Evolutionary conservation across 176 grass and related monocot species (phyloP), one percentile per base, ranked within the genome.

Genomic region (Dactylis glomerata): DNA sequence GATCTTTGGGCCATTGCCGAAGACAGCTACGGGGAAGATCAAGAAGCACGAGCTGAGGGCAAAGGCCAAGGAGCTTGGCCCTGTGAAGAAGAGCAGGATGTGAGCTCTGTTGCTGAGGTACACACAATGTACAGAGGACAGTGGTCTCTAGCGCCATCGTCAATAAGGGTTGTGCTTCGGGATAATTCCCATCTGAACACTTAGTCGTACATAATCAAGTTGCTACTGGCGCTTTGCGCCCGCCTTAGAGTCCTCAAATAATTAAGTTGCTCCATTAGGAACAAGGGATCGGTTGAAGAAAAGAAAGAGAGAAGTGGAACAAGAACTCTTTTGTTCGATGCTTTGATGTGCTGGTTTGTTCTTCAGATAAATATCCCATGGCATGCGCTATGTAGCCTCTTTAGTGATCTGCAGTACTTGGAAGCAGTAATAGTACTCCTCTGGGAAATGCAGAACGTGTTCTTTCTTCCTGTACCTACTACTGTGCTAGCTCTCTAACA

Each of bases 21-120:
- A 99, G 91, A 99, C 96, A 8, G 93, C 91, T 7, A 96, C 91
- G 0, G 96, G 91, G 42, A 99, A 94, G 88, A 86, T 99, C 34
- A 96, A 83, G 89, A 99, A 99, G 84, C 81, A 99, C 36, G 91
- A 99, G 75, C 78, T 96, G 73, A 91, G 93, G 68, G 57, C 73
- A 12, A 96, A 91, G 81, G 89, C 87, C 62, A 96, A 96, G 90
- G 89, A 90, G 41, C 81, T 99, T 45, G 96, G 93, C 37, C 89
- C 96, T 26, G 65, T 96, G 57, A 94, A 81, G 82, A 94, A 94
- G 87, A 99, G 96, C 77, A 84, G 91, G 70, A 77, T 97, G 83
- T 97, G 88, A 94, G 61, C 32, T 50, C 23, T 50, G 3, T 4
- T 40, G 59, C 42, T 32, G 59, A 51, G 57, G 40, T 56, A 15